phyloP scores from a whole-genome alignment of 257 asterid genomes.

The Solanum chmielewskii region DNA sequence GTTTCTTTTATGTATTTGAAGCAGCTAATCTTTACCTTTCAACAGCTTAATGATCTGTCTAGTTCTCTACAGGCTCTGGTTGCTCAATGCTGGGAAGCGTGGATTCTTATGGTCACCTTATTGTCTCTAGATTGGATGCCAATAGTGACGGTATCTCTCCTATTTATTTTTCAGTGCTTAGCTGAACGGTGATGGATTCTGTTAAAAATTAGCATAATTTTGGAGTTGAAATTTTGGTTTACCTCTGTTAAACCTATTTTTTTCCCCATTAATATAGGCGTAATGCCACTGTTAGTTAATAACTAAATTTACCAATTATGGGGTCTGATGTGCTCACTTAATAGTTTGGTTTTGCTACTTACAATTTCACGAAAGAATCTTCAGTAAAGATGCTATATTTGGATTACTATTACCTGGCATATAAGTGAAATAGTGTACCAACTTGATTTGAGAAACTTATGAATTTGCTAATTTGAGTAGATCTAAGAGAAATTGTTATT shows the following conservation, averaged over 20 bases:
- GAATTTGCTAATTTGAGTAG: neutral
- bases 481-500: neutral
- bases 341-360: neutral
- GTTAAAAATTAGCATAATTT: neutral
- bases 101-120: slow-evolving; percentile 76
- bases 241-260: neutral
- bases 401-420: neutral
- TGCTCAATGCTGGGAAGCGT: slow-evolving; percentile 78
- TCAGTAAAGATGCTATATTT: neutral
- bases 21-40: neutral
- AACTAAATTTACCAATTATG: neutral
- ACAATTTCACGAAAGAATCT: neutral
- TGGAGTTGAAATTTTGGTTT: neutral
- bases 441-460: neutral
- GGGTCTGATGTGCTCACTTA: neutral
- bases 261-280: neutral
- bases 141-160: slow-evolving; percentile 30
- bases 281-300: neutral
- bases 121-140: slow-evolving; percentile 66
- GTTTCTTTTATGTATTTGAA: neutral
- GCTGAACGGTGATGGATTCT: neutral
- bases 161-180: neutral
- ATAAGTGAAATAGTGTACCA: neutral
- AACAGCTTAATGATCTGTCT: neutral
- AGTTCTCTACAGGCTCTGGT: slow-evolving; percentile 32